These are phyloP conservation scores for Fusarium heterosporum DNA, from an alignment of 2,329 filamentous ascomycete species.

Conservation along the genomic window DNA sequence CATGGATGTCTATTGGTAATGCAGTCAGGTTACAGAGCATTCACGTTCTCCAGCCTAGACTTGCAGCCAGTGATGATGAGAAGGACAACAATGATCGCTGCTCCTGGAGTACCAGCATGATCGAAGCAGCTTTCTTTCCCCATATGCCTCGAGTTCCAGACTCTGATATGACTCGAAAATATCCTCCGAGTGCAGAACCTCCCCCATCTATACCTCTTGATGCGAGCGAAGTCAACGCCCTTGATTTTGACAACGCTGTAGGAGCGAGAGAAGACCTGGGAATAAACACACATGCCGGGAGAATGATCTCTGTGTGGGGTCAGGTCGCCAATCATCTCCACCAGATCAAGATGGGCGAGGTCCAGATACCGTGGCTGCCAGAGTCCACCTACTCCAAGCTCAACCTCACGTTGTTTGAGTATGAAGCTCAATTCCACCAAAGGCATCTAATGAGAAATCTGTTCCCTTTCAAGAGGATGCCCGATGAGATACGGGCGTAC, in stretches of 20 bases:
- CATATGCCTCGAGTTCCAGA: background rate
- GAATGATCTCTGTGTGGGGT: conserved; percentile 5
- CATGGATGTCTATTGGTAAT: conserved; percentile 17
- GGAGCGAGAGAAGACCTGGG: background rate
- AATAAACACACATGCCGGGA: conserved; percentile 1
- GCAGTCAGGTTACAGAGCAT: conserved; percentile 1
- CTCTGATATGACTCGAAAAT: background rate
- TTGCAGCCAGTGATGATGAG: rapidly evolving
- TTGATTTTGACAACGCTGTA: conserved; percentile 7
- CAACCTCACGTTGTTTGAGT: conserved; percentile 14
- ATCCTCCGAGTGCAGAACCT: conserved; percentile 3
- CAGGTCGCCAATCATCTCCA: conserved; percentile 9
- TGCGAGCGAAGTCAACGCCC: background rate
- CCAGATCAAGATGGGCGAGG: conserved; percentile 2
- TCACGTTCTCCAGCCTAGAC: background rate
- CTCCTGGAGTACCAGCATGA: conserved; percentile 8
- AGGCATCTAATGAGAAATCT: conserved; percentile 19
- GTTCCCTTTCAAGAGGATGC: conserved; percentile 2
- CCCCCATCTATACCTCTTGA: conserved; percentile 1
- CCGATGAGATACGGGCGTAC: background rate
- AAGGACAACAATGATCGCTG: background rate
- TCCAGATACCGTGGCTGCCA: conserved; percentile 12
- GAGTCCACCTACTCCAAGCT: conserved; percentile 17
- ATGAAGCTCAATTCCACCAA: conserved; percentile 17
- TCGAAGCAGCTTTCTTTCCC: conserved; percentile 5